phyloP scores from a whole-genome alignment of 108 stramenopile species.

The Nitzschia sp. region DNA sequence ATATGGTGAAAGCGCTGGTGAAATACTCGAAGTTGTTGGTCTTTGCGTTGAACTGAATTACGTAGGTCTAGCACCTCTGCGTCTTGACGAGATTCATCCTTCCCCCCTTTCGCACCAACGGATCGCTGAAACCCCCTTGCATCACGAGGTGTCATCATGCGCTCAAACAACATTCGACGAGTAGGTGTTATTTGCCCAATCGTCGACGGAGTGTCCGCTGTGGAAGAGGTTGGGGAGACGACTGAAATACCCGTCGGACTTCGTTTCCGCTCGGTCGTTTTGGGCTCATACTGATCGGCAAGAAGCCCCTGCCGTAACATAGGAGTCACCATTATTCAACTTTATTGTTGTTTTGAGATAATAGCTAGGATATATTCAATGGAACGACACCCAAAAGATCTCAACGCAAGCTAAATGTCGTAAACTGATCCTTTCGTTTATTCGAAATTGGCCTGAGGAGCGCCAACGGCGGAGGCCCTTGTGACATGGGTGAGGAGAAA shows the following conservation, averaged over 20 bases:
- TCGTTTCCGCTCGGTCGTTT: not conserved
- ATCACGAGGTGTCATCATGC: slow-evolving; percentile 7
- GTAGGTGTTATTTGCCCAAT: slow-evolving; percentile 22
- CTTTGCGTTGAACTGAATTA: slow-evolving; percentile 15
- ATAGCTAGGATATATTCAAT: no score
- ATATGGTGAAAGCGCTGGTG: slow-evolving; percentile 37
- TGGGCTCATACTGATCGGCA: not conserved
- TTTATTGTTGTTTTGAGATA: no score
- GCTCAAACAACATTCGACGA: slow-evolving; percentile 17
- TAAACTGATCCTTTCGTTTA: no score
- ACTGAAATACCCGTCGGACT: slow-evolving; percentile 25
- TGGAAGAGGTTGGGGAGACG: slow-evolving; percentile 19
- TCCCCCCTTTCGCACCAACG: not conserved
- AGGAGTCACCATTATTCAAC: not conserved
- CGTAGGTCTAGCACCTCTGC: slow-evolving; percentile 1
- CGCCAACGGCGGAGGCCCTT: no score
- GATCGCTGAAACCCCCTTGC: not conserved
- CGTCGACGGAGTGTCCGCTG: slow-evolving; percentile 4
- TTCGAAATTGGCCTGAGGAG: no score
- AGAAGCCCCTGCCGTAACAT: not conserved
- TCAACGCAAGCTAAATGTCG: no score
- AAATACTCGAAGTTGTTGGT: slow-evolving; percentile 22
- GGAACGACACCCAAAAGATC: no score
- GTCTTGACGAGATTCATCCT: slow-evolving; percentile 5
- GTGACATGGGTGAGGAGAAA: no score